Conservation (phyloP, 2,329 filamentous ascomycete species). For the Orbilia javanica region DNA sequence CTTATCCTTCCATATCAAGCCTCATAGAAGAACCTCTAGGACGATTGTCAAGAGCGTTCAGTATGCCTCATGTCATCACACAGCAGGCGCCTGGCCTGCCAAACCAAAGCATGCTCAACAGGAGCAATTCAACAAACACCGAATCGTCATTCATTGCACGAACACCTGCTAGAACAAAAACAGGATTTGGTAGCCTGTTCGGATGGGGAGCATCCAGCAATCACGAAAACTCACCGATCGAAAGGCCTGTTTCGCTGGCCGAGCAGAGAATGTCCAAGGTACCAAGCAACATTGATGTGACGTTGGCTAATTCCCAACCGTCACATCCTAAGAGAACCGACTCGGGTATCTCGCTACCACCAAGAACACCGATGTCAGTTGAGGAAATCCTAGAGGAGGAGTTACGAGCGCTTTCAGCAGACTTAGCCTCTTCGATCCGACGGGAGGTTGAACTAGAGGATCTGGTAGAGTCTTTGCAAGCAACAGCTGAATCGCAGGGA, state of each 20-base stretch:
- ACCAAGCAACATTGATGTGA: slow-evolving; percentile 52
- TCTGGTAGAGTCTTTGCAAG: slow-evolving; percentile 85
- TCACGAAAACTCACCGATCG: slow-evolving; percentile 38
- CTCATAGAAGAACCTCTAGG: slow-evolving; percentile 49
- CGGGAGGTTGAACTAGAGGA: slow-evolving; percentile 98
- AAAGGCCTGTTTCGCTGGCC: slow-evolving; percentile 35
- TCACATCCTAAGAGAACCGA: slow-evolving; percentile 59
- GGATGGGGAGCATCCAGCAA: slow-evolving; percentile 45
- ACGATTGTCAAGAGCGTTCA: slow-evolving; percentile 50
- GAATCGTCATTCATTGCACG: slow-evolving; percentile 46
- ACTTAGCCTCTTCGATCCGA: slow-evolving; percentile 91
- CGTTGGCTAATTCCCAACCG: slow-evolving; percentile 51
- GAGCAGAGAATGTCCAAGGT: slow-evolving; percentile 54
- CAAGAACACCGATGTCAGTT: slow-evolving; percentile 60
- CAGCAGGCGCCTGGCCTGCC: slow-evolving; percentile 38
- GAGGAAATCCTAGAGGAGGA: slow-evolving; percentile 81
- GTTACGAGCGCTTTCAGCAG: slow-evolving; percentile 89
- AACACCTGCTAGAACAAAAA: slow-evolving; percentile 49
- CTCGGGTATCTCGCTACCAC: slow-evolving; percentile 61
- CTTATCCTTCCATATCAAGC: slow-evolving; percentile 55
- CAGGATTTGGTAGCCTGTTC: slow-evolving; percentile 47
- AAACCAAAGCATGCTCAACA: slow-evolving; percentile 44
- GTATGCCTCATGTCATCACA: slow-evolving; percentile 53
- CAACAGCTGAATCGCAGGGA: slow-evolving; percentile 74
- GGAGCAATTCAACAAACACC: slow-evolving; percentile 51